Evolutionary conservation across 306 rosid species (phyloP).

Genomic region (Datisca glomerata): DNA sequence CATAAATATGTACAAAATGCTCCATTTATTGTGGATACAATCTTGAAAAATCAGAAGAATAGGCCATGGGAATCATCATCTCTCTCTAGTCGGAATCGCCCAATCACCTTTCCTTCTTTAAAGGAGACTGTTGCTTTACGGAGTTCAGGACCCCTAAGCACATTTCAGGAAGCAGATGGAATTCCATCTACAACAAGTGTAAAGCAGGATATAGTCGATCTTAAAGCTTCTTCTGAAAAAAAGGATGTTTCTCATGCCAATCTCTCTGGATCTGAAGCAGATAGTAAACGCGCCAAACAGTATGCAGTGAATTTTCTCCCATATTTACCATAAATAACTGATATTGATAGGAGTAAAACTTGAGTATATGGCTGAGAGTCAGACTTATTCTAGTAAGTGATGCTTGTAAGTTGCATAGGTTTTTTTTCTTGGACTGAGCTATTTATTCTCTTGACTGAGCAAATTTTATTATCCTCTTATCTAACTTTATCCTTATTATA

Average conservation of each 20-base stretch:
- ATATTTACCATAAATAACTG: neutral
- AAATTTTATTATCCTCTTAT: too few relatives aligned
- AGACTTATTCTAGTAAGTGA: too few relatives aligned
- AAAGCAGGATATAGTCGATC: slow-evolving; percentile 42
- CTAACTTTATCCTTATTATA: too few relatives aligned
- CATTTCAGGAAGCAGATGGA: slow-evolving; percentile 8
- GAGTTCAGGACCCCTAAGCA: slow-evolving; percentile 3
- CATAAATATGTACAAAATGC: neutral
- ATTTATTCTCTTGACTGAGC: too few relatives aligned
- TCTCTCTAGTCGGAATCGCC: neutral
- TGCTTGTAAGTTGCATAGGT: too few relatives aligned
- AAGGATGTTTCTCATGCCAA: slow-evolving; percentile 8
- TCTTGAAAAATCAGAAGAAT: neutral
- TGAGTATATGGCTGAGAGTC: neutral
- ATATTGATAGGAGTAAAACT: neutral
- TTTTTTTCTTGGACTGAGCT: too few relatives aligned
- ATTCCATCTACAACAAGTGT: slow-evolving; percentile 31
- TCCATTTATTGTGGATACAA: neutral
- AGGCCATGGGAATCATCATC: neutral
- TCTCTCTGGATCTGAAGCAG: slow-evolving; percentile 7
- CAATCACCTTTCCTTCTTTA: slow-evolving; percentile 15
- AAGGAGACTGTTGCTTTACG: slow-evolving; percentile 25
- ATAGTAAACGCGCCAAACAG: slow-evolving; percentile 18
- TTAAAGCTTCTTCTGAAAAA: slow-evolving; percentile 13
- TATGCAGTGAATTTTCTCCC: slow-evolving; percentile 5